A percentile compares a stretch with the other conserved stretches of the same genome.
phyloP scores from a whole-genome alignment of 140 eudicot genomes.

The Cichorium intybus region DNA sequence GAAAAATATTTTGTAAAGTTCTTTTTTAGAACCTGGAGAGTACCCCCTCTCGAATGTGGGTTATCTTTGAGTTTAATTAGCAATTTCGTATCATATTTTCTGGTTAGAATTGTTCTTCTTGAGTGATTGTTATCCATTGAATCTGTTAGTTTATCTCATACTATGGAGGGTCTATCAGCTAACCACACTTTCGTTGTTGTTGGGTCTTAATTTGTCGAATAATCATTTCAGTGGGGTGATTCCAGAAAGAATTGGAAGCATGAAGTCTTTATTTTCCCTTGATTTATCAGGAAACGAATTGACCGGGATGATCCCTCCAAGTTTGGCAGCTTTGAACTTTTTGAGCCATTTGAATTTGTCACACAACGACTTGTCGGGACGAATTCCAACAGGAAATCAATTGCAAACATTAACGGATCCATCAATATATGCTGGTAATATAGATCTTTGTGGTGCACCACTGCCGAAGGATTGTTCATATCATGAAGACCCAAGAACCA shows the following conservation, averaged over 20 bases:
- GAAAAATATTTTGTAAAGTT: no score
- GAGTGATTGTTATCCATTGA: no score
- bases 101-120: no score
- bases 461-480: constrained; percentile 13
- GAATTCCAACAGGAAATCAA: constrained; percentile 38
- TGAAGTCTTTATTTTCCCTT: constrained; percentile 27
- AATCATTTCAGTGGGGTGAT: constrained; percentile 36
- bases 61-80: no score
- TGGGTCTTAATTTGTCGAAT: constrained; percentile 29
- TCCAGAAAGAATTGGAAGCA: constrained; percentile 18
- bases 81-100: no score
- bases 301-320: constrained; percentile 34
- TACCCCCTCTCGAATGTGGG: no score
- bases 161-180: no score
- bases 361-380: constrained; percentile 32
- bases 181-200: constrained; percentile 8
- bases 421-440: constrained; percentile 20
- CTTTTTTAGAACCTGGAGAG: no score
- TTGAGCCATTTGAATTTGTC: constrained; percentile 28
- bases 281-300: constrained; percentile 33
- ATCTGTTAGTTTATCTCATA: no score
- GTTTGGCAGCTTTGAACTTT: constrained; percentile 7
- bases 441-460: constrained; percentile 39
- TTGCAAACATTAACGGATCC: constrained; percentile 20
- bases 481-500: neutral